phyloP scores from a whole-genome alignment of 768 basidiomycete genomes.

The Gymnopilus dilepis region DNA sequence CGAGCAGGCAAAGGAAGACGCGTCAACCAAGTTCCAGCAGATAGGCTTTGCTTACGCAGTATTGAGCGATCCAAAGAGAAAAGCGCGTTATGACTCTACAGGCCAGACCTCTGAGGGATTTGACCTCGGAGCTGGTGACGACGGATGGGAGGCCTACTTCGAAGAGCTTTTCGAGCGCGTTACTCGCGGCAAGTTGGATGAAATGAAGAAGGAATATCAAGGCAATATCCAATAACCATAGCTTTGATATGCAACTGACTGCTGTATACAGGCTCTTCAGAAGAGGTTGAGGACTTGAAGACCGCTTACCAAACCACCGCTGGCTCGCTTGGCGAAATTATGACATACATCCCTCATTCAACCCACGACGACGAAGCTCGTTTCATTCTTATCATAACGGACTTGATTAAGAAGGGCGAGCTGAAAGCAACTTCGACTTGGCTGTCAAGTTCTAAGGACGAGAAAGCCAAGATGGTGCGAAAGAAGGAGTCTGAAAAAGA shows the following conservation, averaged over 20 bases:
- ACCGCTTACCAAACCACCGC: slow-evolving; percentile 70
- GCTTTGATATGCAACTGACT: neutral
- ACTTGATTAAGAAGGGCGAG: slow-evolving; percentile 64
- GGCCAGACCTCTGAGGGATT: slow-evolving; percentile 86
- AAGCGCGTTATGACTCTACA: slow-evolving; percentile 81
- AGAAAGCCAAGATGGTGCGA: slow-evolving; percentile 76
- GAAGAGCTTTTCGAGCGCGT: slow-evolving; percentile 87
- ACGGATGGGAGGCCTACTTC: slow-evolving; percentile 97
- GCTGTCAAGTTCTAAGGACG: slow-evolving; percentile 76
- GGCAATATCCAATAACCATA: slow-evolving; percentile 46
- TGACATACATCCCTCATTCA: slow-evolving; percentile 87
- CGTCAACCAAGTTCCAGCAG: slow-evolving; percentile 86
- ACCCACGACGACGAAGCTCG: slow-evolving; percentile 85
- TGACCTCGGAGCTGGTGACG: slow-evolving; percentile 72
- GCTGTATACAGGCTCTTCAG: slow-evolving; percentile 67
- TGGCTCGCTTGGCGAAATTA: slow-evolving; percentile 82
- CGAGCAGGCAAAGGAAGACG: slow-evolving; percentile 65
- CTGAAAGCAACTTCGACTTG: slow-evolving; percentile 65
- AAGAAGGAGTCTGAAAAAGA: slow-evolving; percentile 79
- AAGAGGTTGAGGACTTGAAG: slow-evolving; percentile 84
- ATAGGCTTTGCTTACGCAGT: slow-evolving; percentile 95
- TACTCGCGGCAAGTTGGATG: slow-evolving; percentile 85
- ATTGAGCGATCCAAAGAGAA: slow-evolving; percentile 76
- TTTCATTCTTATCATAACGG: slow-evolving; percentile 71
- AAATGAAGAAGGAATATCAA: slow-evolving; percentile 95